Evolutionary conservation across 2,329 filamentous ascomycete genomes (phyloP).

Genomic region (Fusarium xyrophilum): DNA sequence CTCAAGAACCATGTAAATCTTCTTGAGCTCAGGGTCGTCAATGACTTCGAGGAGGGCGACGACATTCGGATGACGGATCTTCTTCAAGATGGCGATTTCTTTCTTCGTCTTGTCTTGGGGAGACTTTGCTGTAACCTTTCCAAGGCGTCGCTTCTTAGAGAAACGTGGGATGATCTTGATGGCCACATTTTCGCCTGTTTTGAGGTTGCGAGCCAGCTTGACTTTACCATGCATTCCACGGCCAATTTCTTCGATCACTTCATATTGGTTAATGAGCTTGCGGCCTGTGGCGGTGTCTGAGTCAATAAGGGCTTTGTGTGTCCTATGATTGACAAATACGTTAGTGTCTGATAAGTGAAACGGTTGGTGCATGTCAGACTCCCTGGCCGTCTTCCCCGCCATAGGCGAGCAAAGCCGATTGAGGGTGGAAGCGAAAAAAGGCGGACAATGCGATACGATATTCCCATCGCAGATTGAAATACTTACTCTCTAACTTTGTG

Average conservation of each 20-base stretch:
- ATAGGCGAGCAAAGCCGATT: constrained; percentile 6
- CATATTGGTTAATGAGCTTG: constrained; percentile 97
- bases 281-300: constrained; percentile 87
- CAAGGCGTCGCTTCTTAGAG: constrained; percentile 91
- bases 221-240: constrained; percentile 97
- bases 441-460: background rate
- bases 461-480: background rate
- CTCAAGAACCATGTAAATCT: constrained; percentile 98
- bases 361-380: constrained; percentile 7
- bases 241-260: constrained; percentile 94
- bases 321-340: constrained; percentile 56
- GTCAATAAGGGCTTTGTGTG: constrained; percentile 89
- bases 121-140: constrained; percentile 72
- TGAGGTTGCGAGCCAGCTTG: constrained; percentile 85
- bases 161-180: constrained; percentile 99
- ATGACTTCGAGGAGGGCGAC: constrained; percentile 96
- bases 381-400: constrained; percentile 14
- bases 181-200: constrained; percentile 80
- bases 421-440: constrained; percentile 1
- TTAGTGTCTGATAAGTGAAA: constrained; percentile 30
- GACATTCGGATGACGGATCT: constrained; percentile 96
- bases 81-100: constrained; percentile 98
- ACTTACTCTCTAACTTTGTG: constrained; percentile 80
- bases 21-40: constrained; percentile 93
- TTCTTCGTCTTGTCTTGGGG: constrained; percentile 85